Conservation (phyloP, 352 stramenopile species). For the Blastocystis hominis region DNA sequence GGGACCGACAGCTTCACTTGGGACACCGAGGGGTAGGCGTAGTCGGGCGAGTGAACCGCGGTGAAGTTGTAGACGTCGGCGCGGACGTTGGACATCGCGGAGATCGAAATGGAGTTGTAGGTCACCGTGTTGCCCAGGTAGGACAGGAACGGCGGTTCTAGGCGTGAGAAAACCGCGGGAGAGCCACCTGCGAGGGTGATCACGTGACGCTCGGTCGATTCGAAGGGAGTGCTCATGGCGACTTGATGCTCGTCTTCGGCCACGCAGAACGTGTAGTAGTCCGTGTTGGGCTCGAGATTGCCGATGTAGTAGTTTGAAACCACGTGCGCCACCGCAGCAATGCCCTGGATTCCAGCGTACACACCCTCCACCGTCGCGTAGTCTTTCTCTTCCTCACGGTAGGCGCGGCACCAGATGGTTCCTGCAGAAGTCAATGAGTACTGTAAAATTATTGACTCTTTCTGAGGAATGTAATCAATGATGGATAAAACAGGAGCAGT, state of each 20-base stretch:
- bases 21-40: not conserved
- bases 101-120: constrained; percentile 31
- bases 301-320: constrained; percentile 25
- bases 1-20: not conserved
- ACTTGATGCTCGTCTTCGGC: constrained; percentile 26
- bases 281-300: constrained; percentile 51
- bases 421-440: constrained; percentile 1
- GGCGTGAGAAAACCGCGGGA: not conserved
- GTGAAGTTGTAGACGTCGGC: constrained; percentile 46
- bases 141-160: constrained; percentile 20
- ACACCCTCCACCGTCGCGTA: constrained; percentile 47
- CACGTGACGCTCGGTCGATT: constrained; percentile 2
- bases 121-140: constrained; percentile 49
- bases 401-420: constrained; percentile 52
- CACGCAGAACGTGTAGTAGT: constrained; percentile 57
- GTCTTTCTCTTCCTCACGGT: constrained; percentile 4
- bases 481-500: constrained; percentile 11
- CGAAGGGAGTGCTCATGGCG: constrained; percentile 33
- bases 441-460: constrained; percentile 8
- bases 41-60: not conserved
- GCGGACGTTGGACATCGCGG: constrained; percentile 22
- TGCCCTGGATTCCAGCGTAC: not conserved
- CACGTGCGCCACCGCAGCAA: constrained; percentile 6
- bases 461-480: not conserved
- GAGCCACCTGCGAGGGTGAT: constrained; percentile 9